Evolutionary conservation across 495 filamentous ascomycete genomes (phyloP).

Genomic region (Thozetella sp.): DNA sequence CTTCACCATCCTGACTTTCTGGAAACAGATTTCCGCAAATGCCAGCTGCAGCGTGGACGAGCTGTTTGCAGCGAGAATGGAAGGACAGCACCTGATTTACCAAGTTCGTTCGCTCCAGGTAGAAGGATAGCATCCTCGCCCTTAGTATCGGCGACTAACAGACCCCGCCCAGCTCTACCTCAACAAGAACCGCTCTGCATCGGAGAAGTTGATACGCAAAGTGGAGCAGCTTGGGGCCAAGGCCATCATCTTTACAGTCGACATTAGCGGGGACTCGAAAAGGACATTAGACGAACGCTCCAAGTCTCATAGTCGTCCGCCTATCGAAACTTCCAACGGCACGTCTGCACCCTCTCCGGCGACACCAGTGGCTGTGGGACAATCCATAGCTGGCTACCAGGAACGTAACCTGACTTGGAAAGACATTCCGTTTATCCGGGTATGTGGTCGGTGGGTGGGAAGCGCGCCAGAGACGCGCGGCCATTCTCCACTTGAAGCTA

Average conservation of each 20-base stretch:
- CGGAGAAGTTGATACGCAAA: slow-evolving; percentile 67
- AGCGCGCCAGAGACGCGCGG: too few relatives aligned
- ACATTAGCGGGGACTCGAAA: slow-evolving; percentile 80
- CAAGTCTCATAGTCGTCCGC: too few relatives aligned
- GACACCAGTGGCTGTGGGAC: slow-evolving; percentile 47
- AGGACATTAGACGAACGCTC: slow-evolving; percentile 72
- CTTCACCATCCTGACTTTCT: too few relatives aligned
- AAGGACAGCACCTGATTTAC: background rate
- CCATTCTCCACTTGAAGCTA: too few relatives aligned
- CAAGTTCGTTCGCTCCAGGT: too few relatives aligned
- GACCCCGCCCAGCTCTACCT: slow-evolving; percentile 65
- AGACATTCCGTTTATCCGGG: background rate
- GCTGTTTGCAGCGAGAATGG: background rate
- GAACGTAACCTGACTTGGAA: background rate
- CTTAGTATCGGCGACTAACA: background rate
- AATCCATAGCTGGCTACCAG: background rate
- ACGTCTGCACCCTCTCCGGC: slow-evolving; percentile 20
- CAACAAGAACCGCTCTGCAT: slow-evolving; percentile 69
- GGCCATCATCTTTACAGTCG: slow-evolving; percentile 75
- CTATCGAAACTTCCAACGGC: slow-evolving; percentile 27
- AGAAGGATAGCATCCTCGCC: background rate
- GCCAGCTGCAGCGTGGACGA: background rate
- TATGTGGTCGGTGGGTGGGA: too few relatives aligned
- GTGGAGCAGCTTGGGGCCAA: slow-evolving; percentile 67
- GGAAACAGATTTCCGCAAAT: background rate